A percentile compares a stretch with the other conserved stretches of the same genome.
Conservation (phyloP, 1,284 basidiomycete species). For the Cutaneotrichosporon sp. region DNA sequence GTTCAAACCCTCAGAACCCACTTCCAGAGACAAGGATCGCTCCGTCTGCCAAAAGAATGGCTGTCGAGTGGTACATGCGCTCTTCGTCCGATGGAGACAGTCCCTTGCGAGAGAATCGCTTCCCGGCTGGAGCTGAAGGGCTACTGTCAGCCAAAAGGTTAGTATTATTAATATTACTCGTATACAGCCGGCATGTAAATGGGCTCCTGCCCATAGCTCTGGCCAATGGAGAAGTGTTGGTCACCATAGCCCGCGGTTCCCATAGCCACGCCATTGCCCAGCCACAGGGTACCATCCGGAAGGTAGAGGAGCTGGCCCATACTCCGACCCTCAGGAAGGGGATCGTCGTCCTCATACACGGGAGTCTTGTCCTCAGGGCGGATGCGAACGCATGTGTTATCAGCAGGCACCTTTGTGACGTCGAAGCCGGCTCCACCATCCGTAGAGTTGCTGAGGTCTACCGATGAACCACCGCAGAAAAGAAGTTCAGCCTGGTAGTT, state of each 20-base stretch:
- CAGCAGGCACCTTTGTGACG: constrained; percentile 43
- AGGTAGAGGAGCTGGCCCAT: constrained; percentile 66
- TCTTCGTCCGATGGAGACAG: constrained; percentile 64
- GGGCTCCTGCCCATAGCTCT: constrained; percentile 43
- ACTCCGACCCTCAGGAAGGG: constrained; percentile 64
- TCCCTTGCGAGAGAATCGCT: constrained; percentile 62
- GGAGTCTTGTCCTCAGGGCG: constrained; percentile 68
- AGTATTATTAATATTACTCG: constrained; percentile 21
- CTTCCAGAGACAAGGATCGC: constrained; percentile 76
- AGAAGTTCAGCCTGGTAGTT: constrained; percentile 78
- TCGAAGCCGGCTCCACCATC: constrained; percentile 45
- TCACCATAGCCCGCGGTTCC: constrained; percentile 55
- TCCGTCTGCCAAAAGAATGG: constrained; percentile 78
- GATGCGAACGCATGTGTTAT: constrained; percentile 54
- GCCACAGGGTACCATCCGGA: constrained; percentile 46
- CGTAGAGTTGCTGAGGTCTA: constrained; percentile 41
- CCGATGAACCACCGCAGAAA: constrained; percentile 77
- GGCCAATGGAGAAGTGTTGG: constrained; percentile 38
- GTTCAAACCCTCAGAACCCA: not conserved
- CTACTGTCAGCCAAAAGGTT: constrained; percentile 33
- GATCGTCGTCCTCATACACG: constrained; percentile 61
- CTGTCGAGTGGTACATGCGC: constrained; percentile 81
- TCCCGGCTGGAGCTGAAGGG: constrained; percentile 58
- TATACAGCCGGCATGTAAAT: constrained; percentile 53
- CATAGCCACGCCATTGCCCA: constrained; percentile 67